Percentiles rank a stretch among this genome's conserved stretches.
Evolutionary conservation across 1,284 basidiomycete genomes (phyloP).

Genomic region (Marasmius sp.): DNA sequence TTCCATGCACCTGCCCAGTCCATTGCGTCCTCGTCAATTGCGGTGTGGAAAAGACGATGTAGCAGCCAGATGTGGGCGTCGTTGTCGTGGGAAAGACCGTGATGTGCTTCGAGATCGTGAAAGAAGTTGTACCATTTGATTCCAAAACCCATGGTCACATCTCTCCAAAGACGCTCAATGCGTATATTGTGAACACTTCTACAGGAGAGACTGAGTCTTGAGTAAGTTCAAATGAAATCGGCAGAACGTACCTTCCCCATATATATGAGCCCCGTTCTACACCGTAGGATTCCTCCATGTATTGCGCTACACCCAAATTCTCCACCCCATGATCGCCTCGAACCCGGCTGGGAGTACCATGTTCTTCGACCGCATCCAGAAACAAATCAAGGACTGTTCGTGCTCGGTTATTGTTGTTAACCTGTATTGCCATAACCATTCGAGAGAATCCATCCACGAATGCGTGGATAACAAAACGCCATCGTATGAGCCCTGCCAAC

Average conservation of each 20-base stretch:
- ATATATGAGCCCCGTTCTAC: slow-evolving; percentile 22
- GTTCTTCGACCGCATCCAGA: slow-evolving; percentile 8
- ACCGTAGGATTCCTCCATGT: slow-evolving; percentile 20
- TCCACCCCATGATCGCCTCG: slow-evolving; percentile 27
- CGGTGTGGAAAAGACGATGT: not conserved
- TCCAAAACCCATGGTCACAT: not conserved
- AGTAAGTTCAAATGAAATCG: too few relatives aligned
- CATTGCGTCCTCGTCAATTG: not conserved
- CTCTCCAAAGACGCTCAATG: slow-evolving; percentile 5
- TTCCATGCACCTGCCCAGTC: not conserved
- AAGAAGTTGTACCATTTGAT: slow-evolving; percentile 1
- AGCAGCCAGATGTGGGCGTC: slow-evolving; percentile 4
- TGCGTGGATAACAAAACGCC: slow-evolving; percentile 34
- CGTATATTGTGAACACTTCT: slow-evolving; percentile 7
- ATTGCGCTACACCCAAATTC: slow-evolving; percentile 22
- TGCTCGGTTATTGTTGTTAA: slow-evolving; percentile 26
- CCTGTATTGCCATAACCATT: slow-evolving; percentile 20
- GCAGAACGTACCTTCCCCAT: slow-evolving; percentile 24
- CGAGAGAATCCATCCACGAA: slow-evolving; percentile 34
- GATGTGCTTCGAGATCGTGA: not conserved
- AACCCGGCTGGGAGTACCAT: slow-evolving; percentile 21
- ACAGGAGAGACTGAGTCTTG: too few relatives aligned
- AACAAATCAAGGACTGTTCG: slow-evolving; percentile 26
- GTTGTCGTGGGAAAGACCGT: not conserved
- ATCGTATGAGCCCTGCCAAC: slow-evolving; percentile 32